These are phyloP conservation scores for Pythium oligandrum DNA, from an alignment of 352 stramenopile genomes.

Conservation along the genomic window DNA sequence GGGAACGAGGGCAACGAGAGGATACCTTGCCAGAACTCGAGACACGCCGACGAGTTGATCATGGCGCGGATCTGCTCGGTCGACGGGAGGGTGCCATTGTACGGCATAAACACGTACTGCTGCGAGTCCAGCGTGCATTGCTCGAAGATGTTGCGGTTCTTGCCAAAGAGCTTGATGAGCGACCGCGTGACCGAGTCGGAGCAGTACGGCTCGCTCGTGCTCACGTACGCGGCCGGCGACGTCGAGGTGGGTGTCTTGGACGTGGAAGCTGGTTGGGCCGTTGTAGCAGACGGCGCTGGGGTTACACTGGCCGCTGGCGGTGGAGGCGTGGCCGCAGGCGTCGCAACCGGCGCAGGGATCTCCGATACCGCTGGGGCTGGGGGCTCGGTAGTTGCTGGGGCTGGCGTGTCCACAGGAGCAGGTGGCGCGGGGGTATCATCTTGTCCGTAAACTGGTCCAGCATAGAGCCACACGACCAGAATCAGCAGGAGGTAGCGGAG, in stretches of 20 bases:
- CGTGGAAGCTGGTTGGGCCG: no score
- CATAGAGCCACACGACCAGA: no score
- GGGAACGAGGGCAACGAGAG: conserved; percentile 35
- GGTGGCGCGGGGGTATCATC: no score
- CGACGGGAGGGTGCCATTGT: conserved; percentile 40
- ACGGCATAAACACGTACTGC: conserved; percentile 57
- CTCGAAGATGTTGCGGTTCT: conserved; percentile 46
- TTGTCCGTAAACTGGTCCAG: no score
- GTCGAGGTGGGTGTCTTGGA: neutral
- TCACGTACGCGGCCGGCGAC: conserved; percentile 10
- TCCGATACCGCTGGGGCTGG: no score
- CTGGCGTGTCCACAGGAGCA: no score
- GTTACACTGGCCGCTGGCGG: no score
- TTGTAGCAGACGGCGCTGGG: no score
- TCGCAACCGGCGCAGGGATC: no score
- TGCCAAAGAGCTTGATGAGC: conserved; percentile 38
- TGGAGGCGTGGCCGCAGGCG: no score
- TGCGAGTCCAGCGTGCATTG: conserved; percentile 35
- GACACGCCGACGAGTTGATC: conserved; percentile 38
- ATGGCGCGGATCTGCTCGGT: conserved; percentile 31
- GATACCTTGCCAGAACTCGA: conserved; percentile 36
- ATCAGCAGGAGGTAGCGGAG: no score
- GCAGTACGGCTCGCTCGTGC: conserved; percentile 11
- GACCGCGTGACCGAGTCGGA: conserved; percentile 14
- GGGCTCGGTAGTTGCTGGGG: no score